These are phyloP conservation scores for Suhomyces xylopsoci DNA, from an alignment of 805 yeast species.

Conservation along the genomic window DNA sequence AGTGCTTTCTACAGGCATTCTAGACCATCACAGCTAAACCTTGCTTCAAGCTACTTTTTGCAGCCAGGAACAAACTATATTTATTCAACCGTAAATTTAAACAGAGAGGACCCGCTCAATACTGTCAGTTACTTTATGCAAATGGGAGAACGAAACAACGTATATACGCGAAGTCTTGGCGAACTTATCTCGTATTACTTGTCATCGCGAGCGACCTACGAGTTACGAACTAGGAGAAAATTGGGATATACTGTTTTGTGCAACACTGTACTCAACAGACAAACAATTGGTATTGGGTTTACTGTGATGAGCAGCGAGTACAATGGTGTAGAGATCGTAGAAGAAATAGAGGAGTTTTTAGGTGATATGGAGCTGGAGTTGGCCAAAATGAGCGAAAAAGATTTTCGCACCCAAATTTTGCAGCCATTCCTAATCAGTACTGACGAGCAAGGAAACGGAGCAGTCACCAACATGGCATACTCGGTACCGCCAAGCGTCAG, in stretches of 20 bases:
- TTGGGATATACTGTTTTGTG: slow-evolving; percentile 63
- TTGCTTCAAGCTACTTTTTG: slow-evolving; percentile 35
- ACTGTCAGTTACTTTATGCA: slow-evolving; percentile 55
- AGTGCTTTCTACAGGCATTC: slow-evolving; percentile 14
- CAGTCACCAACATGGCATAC: slow-evolving; percentile 22
- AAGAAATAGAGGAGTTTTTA: slow-evolving; percentile 48
- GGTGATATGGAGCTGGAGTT: slow-evolving; percentile 36
- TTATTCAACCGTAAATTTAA: slow-evolving; percentile 27
- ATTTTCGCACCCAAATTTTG: slow-evolving; percentile 34
- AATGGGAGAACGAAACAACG: slow-evolving; percentile 47
- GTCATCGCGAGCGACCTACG: slow-evolving; percentile 41
- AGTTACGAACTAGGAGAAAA: slow-evolving; percentile 53
- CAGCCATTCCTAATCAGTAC: slow-evolving; percentile 31
- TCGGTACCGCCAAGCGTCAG: slow-evolving; percentile 23
- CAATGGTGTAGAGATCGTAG: slow-evolving; percentile 39
- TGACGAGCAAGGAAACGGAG: slow-evolving; percentile 2
- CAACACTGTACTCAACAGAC: slow-evolving; percentile 50
- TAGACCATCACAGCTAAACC: slow-evolving; percentile 1
- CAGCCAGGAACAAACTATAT: slow-evolving; percentile 17
- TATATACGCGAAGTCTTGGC: slow-evolving; percentile 36
- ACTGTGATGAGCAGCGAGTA: slow-evolving; percentile 52
- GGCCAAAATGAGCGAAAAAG: slow-evolving; percentile 23
- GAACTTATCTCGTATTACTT: slow-evolving; percentile 47
- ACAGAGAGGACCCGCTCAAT: slow-evolving; percentile 48
- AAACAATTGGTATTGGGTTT: slow-evolving; percentile 57